phyloP scores from a whole-genome alignment of 306 rosid genomes.

The Medicago lupulina region DNA sequence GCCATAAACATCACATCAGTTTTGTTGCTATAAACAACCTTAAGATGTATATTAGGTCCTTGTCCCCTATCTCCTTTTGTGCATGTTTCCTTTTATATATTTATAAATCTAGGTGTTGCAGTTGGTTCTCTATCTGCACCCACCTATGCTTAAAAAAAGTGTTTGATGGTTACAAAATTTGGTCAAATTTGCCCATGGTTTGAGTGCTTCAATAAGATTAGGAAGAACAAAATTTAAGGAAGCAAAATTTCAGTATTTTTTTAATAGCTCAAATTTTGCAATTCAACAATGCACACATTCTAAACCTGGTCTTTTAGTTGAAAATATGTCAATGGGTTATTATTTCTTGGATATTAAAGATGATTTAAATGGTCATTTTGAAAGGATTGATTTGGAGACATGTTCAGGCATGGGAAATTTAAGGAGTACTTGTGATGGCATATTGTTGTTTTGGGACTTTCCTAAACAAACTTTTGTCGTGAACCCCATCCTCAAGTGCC shows the following conservation, averaged over 20 bases:
- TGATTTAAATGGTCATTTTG: not conserved
- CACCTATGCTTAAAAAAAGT: too few relatives aligned
- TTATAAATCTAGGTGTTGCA: too few relatives aligned
- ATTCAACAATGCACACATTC: not conserved
- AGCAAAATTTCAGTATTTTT: not conserved
- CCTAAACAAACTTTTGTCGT: not conserved
- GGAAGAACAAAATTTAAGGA: too few relatives aligned
- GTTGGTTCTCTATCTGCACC: too few relatives aligned
- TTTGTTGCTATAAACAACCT: too few relatives aligned
- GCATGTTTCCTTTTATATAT: too few relatives aligned
- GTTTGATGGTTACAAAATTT: too few relatives aligned
- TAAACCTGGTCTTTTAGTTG: not conserved
- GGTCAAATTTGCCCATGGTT: too few relatives aligned
- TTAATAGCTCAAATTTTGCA: not conserved
- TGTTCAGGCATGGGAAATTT: not conserved
- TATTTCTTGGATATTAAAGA: not conserved
- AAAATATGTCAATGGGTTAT: not conserved
- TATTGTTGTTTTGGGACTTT: not conserved
- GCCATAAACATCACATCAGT: too few relatives aligned
- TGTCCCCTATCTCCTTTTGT: too few relatives aligned
- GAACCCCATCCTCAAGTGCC: not conserved
- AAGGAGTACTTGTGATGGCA: not conserved
- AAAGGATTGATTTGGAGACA: not conserved
- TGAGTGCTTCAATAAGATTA: too few relatives aligned
- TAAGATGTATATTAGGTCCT: too few relatives aligned